Evolutionary conservation across 148 eudicot species (phyloP).

Genomic region (Amaranthus palmeri): DNA sequence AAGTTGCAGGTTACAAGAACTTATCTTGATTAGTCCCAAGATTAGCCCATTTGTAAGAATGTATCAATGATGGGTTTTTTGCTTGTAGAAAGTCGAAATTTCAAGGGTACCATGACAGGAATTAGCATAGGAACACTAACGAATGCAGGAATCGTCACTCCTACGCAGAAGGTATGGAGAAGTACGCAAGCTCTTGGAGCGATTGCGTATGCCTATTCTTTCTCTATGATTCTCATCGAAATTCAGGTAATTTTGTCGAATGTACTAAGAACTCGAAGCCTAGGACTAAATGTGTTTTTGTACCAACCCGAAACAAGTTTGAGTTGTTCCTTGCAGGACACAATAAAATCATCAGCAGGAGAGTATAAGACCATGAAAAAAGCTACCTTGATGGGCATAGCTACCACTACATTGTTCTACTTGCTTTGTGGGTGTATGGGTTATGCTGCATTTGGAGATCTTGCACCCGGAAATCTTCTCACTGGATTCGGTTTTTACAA

Average conservation of each 20-base stretch:
- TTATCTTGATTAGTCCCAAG: no score
- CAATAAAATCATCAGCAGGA: conserved; percentile 42
- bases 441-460: conserved; percentile 54
- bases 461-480: conserved; percentile 46
- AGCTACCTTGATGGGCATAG: conserved; percentile 34
- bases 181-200: conserved; percentile 53
- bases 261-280: no score
- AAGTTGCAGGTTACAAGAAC: conserved; percentile 29
- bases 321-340: conserved; percentile 26
- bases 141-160: conserved; percentile 27
- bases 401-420: conserved; percentile 41
- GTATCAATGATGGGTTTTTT: background rate
- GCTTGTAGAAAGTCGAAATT: conserved; percentile 29
- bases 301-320: no score
- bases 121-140: conserved; percentile 40
- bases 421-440: conserved; percentile 52
- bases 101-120: conserved; percentile 46
- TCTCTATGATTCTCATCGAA: conserved; percentile 45
- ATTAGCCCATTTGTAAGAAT: no score
- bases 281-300: no score
- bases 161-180: conserved; percentile 38
- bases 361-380: conserved; percentile 53
- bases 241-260: conserved; percentile 29
- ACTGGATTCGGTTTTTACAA: conserved; percentile 56
- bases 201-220: conserved; percentile 48